Base-by-base conservation (phyloP, 225 moss, liverwort and hornwort species). In the Anthoceros angustus region DNA sequence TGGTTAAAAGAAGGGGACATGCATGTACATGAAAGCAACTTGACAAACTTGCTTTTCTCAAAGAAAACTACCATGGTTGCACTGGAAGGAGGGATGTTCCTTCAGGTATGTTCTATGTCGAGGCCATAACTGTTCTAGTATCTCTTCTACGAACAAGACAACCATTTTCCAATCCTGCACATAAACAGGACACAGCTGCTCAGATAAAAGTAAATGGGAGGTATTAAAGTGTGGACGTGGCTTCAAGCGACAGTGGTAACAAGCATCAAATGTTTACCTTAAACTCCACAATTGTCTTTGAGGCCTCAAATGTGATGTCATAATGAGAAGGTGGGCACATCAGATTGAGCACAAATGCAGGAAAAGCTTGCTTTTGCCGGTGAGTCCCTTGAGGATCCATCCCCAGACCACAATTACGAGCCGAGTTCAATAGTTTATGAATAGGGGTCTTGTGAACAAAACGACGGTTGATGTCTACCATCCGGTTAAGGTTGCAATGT, bases 281-380 rank as follows among this genome's bases (percentile, higher is more conserved):
- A 72, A 98, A 98, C 69, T 98, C 98, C 67, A 92, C 92, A 39
- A 87, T 71, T 46, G 87, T 87, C 77, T 98, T 98, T 25, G 98
- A 84, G 46, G 92, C 73, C 74, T 92, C 92, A 80, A 98, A 92
- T 25, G 83, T 87, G 68, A 98, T 79, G 67, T 98, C 98, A 66
- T 92, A 98, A 25, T 89, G 81, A n/a, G 85, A 91, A 23, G 76
- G 70, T 67, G 72, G 82, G 76, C 98, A 98, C 64, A 68, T 86
- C 79, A 98, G 62, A 68, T 92, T 89, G 49, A 98, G 74, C 45
- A 98, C 75, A 78, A 84, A 98, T 50, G 75, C 80, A 74, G 92
- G 87, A 77, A 66, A 83, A 46, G 70, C 50, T 21, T 69, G 64
- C 70, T 61, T 62, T 75, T 61, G 62, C 21, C 6, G n/a, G 12